Base-by-base conservation (phyloP, 306 rosid genomes). In the Prunus fruticosa region DNA sequence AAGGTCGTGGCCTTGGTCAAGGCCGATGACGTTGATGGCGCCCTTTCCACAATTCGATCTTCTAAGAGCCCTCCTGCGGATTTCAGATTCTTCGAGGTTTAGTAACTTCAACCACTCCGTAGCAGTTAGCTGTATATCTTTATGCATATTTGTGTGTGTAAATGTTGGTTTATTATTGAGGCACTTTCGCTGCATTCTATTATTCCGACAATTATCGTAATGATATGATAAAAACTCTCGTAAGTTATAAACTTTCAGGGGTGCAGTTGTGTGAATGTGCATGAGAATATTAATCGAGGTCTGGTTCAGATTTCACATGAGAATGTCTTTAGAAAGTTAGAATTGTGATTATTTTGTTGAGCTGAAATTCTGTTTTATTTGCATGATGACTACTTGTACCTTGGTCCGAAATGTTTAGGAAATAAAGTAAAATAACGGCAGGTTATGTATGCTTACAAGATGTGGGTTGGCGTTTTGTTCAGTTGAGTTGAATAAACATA, bases 1-100 rank as follows among this genome's bases (percentile, higher is more conserved):
- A 92, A 92, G 89, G 82, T 90, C 61, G 90, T 92, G 57, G 97
- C 97, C 2, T 72, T 95, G 68, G 84, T 92, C 77, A 95, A 84
- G 79, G 86, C 65, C 51, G 99, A 95, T 68, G 86, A 76, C 22
- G 72, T 91, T 58, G 93, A 86, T 0, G 89, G 72, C 13, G 97
- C 97, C 6, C 76, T 95, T 32, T 86, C 89, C 2, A 65, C 89
- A 13, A 88, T 95, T 90, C 82, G 83, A 57, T 82, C 95, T 71
- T 81, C 84, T 30, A 65, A 62, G 72, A 79, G 27, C 52, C 62
- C 81, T 69, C 70, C 80, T 2, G 61, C 79, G 68, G 97, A 92
- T 75, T 90, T 92, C 78, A 75, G 78, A 83, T 95, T 87, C 88
- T 81, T 89, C 52, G 89, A 95, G 94, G 97, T 84, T 52, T 41